Evolutionary conservation across 163 green algal species (phyloP).

Genomic region (Smithsoniella earleae): DNA sequence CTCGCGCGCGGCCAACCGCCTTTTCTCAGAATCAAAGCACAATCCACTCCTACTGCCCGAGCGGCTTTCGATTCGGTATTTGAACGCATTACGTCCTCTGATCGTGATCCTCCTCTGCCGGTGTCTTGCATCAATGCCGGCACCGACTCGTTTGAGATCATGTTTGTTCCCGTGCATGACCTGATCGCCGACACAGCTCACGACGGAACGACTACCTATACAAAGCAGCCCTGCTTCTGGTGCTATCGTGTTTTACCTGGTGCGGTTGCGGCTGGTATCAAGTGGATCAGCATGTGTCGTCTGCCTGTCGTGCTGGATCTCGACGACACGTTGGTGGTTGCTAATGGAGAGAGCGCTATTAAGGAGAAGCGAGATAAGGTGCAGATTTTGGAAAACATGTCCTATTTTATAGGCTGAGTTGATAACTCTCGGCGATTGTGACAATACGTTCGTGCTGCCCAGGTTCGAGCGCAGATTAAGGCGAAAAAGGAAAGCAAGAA

Average conservation of each 20-base stretch:
- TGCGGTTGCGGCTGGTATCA: slow-evolving; percentile 14
- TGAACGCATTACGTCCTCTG: neutral
- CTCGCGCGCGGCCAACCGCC: slow-evolving; percentile 7
- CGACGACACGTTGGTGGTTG: slow-evolving; percentile 78
- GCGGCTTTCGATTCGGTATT: neutral
- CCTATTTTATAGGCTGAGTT: neutral
- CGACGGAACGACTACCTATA: neutral
- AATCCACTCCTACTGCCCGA: neutral
- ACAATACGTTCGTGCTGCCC: too few relatives aligned
- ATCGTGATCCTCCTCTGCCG: slow-evolving; percentile 2
- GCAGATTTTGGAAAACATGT: neutral
- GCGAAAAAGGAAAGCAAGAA: too few relatives aligned
- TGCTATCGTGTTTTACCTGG: slow-evolving; percentile 20
- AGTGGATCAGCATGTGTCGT: slow-evolving; percentile 33
- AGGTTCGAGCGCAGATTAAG: neutral
- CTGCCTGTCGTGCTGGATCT: slow-evolving; percentile 77
- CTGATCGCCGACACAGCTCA: neutral
- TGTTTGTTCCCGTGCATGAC: slow-evolving; percentile 29
- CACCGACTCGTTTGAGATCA: slow-evolving; percentile 16
- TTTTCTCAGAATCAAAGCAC: neutral
- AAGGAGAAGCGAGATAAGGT: slow-evolving; percentile 34
- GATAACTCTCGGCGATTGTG: too few relatives aligned
- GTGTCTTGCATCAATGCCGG: neutral
- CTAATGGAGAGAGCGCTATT: slow-evolving; percentile 46
- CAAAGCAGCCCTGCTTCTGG: slow-evolving; percentile 8